A percentile compares a stretch with the other conserved stretches of the same genome.
Evolutionary conservation across 176 grass and related monocot genomes (phyloP).

Genomic region (Cocos nucifera): DNA sequence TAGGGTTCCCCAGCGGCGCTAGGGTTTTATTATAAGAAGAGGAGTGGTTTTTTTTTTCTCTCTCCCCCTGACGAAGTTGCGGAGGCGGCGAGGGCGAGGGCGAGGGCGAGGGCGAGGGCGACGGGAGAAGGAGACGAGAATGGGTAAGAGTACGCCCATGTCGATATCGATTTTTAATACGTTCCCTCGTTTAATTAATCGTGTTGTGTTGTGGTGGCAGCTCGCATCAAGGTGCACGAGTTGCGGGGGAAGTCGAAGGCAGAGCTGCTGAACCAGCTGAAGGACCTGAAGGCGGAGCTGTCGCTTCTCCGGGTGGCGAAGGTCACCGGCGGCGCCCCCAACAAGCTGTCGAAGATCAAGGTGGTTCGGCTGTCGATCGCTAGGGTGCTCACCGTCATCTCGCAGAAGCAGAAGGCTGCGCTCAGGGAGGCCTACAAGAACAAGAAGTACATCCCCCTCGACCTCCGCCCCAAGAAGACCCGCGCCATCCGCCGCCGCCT

Average conservation of each 20-base stretch:
- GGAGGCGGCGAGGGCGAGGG: no score
- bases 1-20: no score
- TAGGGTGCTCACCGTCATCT: conserved; percentile 63
- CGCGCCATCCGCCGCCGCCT: conserved; percentile 74
- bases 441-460: conserved; percentile 50
- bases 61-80: no score
- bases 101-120: no score
- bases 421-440: conserved; percentile 81
- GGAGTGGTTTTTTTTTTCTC: no score
- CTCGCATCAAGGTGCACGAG: conserved; percentile 87
- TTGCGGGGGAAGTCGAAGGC: conserved; percentile 60
- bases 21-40: no score
- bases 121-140: no score
- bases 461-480: conserved; percentile 87
- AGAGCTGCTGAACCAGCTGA: conserved; percentile 57
- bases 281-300: conserved; percentile 75
- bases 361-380: conserved; percentile 69
- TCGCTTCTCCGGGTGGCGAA: conserved; percentile 91
- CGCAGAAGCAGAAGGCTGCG: conserved; percentile 75
- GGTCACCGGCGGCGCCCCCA: conserved; percentile 85
- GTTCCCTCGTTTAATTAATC: no score
- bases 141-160: no score
- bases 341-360: conserved; percentile 98
- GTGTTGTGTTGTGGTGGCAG: conserved; percentile 12
- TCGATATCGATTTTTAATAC: no score